Evolutionary conservation across 371 early-diverging fungal genomes (phyloP).

Genomic region (Dipsacomyces acuminosporus): DNA sequence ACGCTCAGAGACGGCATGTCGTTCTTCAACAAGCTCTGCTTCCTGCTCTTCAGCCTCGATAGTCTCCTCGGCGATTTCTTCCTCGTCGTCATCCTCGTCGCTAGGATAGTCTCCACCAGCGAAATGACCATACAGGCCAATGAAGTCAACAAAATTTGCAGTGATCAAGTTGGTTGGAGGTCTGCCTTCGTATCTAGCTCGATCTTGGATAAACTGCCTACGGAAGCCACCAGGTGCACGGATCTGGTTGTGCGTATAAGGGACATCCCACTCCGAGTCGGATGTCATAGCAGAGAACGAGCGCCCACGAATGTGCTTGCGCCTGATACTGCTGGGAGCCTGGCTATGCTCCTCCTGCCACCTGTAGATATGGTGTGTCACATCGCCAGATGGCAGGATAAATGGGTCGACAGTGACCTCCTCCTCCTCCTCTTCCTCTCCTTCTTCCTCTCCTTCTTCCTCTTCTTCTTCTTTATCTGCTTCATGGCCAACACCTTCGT

Average conservation of each 20-base stretch:
- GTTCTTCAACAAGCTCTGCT: not conserved
- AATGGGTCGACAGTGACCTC: slow-evolving; percentile 47
- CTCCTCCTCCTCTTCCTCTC: slow-evolving; percentile 7
- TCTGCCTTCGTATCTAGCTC: slow-evolving; percentile 66
- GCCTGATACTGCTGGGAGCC: slow-evolving; percentile 11
- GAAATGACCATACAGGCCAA: slow-evolving; percentile 90
- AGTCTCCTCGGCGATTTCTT: slow-evolving; percentile 43
- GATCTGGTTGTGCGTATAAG: slow-evolving; percentile 40
- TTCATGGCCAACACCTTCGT: slow-evolving; percentile 36
- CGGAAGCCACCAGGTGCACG: slow-evolving; percentile 82
- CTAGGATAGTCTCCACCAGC: slow-evolving; percentile 89
- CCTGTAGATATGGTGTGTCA: slow-evolving; percentile 85
- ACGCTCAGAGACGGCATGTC: slow-evolving; percentile 4
- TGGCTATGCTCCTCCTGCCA: slow-evolving; percentile 78
- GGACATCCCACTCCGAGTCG: slow-evolving; percentile 44
- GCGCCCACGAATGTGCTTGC: slow-evolving; percentile 18
- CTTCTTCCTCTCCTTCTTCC: slow-evolving; percentile 31
- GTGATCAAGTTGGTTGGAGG: slow-evolving; percentile 69
- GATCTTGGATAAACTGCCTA: slow-evolving; percentile 70
- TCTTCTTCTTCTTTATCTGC: slow-evolving; percentile 18
- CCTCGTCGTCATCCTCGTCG: slow-evolving; percentile 70
- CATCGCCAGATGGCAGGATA: slow-evolving; percentile 67
- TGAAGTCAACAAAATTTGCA: slow-evolving; percentile 87
- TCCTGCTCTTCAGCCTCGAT: slow-evolving; percentile 1
- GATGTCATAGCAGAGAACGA: slow-evolving; percentile 42